These are phyloP conservation scores for Lactifluus piperatus DNA, from an alignment of 768 basidiomycete genomes.

Conservation along the genomic window DNA sequence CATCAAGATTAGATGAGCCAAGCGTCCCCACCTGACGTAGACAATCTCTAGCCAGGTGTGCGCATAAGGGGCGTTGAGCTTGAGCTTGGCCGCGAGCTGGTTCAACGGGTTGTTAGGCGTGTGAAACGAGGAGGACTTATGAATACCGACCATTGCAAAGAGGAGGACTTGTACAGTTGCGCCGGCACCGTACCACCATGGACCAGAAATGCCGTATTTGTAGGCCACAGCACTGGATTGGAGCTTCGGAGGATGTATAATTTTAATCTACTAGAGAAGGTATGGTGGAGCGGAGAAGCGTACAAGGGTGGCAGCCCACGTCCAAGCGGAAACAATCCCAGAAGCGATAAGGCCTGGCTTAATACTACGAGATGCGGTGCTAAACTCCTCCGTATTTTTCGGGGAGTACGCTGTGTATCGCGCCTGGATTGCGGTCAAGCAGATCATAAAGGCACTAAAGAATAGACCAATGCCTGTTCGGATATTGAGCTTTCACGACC, in stretches of 20 bases:
- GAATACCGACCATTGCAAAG: conserved; percentile 60
- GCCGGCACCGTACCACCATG: conserved; percentile 91
- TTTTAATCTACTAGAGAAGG: background rate
- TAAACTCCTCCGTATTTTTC: conserved; percentile 75
- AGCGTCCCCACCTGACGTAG: conserved; percentile 65
- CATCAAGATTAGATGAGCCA: conserved; percentile 79
- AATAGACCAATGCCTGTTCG: conserved; percentile 73
- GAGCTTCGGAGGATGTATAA: conserved; percentile 32
- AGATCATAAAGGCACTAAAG: conserved; percentile 75
- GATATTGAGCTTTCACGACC: background rate
- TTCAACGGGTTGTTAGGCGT: background rate
- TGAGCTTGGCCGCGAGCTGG: conserved; percentile 83
- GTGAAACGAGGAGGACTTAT: background rate
- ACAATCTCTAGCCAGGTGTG: conserved; percentile 90
- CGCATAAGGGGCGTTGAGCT: conserved; percentile 81
- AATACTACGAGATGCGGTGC: conserved; percentile 70
- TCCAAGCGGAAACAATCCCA: conserved; percentile 91
- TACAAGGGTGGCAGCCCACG: conserved; percentile 76
- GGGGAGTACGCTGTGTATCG: conserved; percentile 80
- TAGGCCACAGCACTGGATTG: conserved; percentile 83
- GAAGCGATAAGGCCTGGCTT: conserved; percentile 90
- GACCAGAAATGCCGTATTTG: conserved; percentile 76
- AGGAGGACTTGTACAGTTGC: conserved; percentile 82
- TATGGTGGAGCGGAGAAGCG: background rate
- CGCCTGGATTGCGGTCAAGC: conserved; percentile 69